Percentiles rank a stretch among this genome's conserved stretches.
Evolutionary conservation across 1,284 basidiomycete species (phyloP).

Genomic region (Melampsora larici-populina): DNA sequence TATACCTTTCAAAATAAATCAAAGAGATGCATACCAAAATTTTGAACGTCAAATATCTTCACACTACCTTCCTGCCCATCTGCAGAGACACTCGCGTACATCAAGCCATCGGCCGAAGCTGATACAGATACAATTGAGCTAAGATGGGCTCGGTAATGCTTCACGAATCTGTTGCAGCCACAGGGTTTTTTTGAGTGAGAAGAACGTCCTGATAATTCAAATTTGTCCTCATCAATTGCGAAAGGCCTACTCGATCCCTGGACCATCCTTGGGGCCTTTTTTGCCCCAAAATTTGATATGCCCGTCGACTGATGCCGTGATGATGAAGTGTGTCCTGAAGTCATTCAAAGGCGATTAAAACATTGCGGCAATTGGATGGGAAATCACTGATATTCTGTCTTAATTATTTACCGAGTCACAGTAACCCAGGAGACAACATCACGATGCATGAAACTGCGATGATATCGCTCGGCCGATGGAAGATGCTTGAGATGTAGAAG

Average conservation of each 20-base stretch:
- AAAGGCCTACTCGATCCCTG: slow-evolving; percentile 54
- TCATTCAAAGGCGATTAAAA: too few species aligned
- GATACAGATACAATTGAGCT: slow-evolving; percentile 73
- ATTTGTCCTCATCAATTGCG: not conserved
- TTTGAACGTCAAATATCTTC: slow-evolving; percentile 95
- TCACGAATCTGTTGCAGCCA: slow-evolving; percentile 44
- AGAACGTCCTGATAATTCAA: not conserved
- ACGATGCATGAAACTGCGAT: slow-evolving; percentile 97
- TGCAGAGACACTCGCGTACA: slow-evolving; percentile 69
- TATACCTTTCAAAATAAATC: not conserved
- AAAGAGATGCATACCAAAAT: slow-evolving; percentile 70
- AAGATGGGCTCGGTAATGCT: slow-evolving; percentile 71
- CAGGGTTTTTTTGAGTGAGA: not conserved
- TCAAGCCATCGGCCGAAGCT: slow-evolving; percentile 85
- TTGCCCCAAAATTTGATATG: slow-evolving; percentile 99
- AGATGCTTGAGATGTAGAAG: slow-evolving; percentile 81
- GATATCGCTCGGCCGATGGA: slow-evolving; percentile 87
- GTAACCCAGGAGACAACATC: slow-evolving; percentile 84
- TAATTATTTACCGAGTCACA: slow-evolving; percentile 67
- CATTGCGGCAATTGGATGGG: not conserved
- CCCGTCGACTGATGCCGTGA: slow-evolving; percentile 92
- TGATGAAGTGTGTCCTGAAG: slow-evolving; percentile 78
- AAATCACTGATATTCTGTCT: slow-evolving; percentile 25
- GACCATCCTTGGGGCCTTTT: slow-evolving; percentile 59
- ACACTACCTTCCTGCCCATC: slow-evolving; percentile 65